Base-by-base conservation (phyloP, 1,139 yeast species). In the Pneumocystis oryctolagi region DNA sequence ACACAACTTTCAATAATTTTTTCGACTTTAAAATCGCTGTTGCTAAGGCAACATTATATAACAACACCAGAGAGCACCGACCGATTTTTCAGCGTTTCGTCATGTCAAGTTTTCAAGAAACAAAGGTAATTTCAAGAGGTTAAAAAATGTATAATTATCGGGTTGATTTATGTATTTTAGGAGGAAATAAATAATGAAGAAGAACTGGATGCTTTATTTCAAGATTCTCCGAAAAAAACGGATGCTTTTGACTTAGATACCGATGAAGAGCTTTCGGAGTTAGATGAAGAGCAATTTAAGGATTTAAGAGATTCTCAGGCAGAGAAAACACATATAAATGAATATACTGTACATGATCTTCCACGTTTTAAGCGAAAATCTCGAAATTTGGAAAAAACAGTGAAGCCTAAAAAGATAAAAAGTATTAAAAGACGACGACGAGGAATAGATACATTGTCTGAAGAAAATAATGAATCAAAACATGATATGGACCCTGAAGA, bases 251-350 rank as follows among this genome's bases (percentile, higher is more conserved):
- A 68, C 47, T 66, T 66, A 34, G 71, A 69, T 59, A 66, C 69
- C 31, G 73, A 70, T 31, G 73, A 70, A 28, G 78, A 73, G 58
- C 68, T 74, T 18, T 73, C 76, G 1, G 79, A 75, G 62, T 68
- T 73, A 28, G 78, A 76, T 64, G 79, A 75, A 63, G 76, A 74
- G 28, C 73, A 71, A 60, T 71, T 72, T 61, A 69, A 70, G 39
- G 76, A 72, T 58, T 67, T 69, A 37, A 73, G 73, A 59, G 68
- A 61, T 20, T 72, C 69, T 30, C 65, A 64, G 2, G 65, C 70
- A 28, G 71, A 71, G 1, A 61, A 66, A 56, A 69, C 73, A 18
- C 69, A 73, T 37, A 78, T 77, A 62, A 79, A 78, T 53, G 72
- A 72, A 47, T 47, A 47, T 25, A 47, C 12, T 25, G 30, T 47